Base-by-base conservation (phyloP, 1,284 basidiomycete species). In the Sanghuangporus baumii region DNA sequence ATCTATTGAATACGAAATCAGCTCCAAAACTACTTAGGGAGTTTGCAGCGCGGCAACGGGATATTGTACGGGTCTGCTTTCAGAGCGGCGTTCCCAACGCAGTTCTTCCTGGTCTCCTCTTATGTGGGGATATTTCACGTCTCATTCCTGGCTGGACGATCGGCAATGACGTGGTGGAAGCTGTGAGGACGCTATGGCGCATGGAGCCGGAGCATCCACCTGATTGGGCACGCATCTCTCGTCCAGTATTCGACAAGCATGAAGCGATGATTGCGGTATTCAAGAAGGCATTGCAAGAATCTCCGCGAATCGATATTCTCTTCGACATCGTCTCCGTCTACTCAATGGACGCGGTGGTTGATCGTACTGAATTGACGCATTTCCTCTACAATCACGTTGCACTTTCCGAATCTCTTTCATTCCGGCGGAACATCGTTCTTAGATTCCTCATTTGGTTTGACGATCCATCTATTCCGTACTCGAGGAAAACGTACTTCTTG, bases 301-400 rank as follows among this genome's bases (percentile, higher is more conserved):
- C 78, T 36, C 85, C 87, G 46, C 88, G 93, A 52, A 85, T 96
- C 59, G 93, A 98, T 69, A 78, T 98, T 2, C 79, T 98, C 43
- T 95, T 98, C 72, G 94, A 97, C 62, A 79, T 98, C 47, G 86
- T 94, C 56, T 86, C 89, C 40, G 79, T 95, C 47, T 98, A 91
- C 77, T 88, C 90, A 37, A 88, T 91, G 67, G 85, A 88, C 65
- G 81, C 91, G 12, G 87, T 92, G 2, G 86, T 96, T 71, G 95
- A 99, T 71, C 79, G 93, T 47, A 86, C 93, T 34, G 83, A 81
- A 57, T 79, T 92, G n/a, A 88, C 91, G 0, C 87, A 90, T 65
- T 98, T 98, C 79, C 83, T 99, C 18, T 96, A 96, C 72, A 79
- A 84, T 37, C 91, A 94, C 67, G 89, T 97, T 40, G 91, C 94